Percentiles rank a stretch among this genome's conserved stretches.
Evolutionary conservation across 73 alveolate species (phyloP).

Genomic region (Tetrahymena elliotti): DNA sequence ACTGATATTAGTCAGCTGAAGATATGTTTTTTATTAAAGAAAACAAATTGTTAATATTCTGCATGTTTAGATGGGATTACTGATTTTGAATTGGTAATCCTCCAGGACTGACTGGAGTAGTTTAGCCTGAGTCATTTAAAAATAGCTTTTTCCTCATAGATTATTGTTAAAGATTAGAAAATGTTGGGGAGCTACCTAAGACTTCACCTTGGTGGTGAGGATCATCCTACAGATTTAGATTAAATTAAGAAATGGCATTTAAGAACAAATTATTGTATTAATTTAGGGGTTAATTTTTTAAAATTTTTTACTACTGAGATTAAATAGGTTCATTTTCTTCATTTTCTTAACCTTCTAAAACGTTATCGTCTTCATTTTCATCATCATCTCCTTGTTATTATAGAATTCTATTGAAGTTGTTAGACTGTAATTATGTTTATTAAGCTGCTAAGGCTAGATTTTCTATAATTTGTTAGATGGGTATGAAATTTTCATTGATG

Average conservation of each 20-base stretch:
- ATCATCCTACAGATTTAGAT: background rate
- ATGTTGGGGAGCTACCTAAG: background rate
- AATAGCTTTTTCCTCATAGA: background rate
- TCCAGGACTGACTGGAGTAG: background rate
- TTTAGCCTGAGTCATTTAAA: background rate
- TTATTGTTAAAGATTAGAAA: background rate
- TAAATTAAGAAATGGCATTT: background rate
- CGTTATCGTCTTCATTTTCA: background rate
- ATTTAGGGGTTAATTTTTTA: background rate
- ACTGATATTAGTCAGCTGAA: background rate
- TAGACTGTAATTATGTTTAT: background rate
- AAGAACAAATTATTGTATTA: background rate
- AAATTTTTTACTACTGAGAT: background rate
- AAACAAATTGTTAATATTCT: background rate
- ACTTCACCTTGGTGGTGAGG: background rate
- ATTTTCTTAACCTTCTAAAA: background rate
- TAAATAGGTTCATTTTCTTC: background rate
- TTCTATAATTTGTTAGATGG: background rate
- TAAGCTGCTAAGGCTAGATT: background rate
- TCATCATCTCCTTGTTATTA: background rate
- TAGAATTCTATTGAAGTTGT: background rate
- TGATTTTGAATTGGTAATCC: background rate
- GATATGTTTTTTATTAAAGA: background rate
- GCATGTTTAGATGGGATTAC: background rate
- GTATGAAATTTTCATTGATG: background rate